Percentiles rank a stretch among this genome's conserved stretches.
Evolutionary conservation across 108 stramenopile genomes (phyloP).

Genomic region (Tribonema minus): DNA sequence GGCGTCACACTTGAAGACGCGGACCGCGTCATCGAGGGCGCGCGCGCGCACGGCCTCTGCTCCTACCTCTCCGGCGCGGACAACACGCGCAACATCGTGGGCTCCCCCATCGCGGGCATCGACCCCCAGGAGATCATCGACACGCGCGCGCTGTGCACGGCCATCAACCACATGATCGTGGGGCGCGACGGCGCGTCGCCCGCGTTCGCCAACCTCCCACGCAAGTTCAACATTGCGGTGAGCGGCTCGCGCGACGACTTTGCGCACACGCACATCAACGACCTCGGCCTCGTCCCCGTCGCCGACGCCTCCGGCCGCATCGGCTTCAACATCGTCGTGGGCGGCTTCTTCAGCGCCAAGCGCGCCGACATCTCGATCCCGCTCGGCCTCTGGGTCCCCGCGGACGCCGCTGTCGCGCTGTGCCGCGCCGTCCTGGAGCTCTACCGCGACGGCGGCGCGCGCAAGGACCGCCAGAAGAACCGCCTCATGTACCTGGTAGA

Average conservation of each 20-base stretch:
- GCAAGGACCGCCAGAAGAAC: constrained; percentile 78
- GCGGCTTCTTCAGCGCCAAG: constrained; percentile 89
- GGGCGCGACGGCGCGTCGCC: constrained; percentile 77
- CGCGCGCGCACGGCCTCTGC: constrained; percentile 62
- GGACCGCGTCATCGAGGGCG: constrained; percentile 73
- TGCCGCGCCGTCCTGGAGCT: constrained; percentile 73
- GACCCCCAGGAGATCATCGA: constrained; percentile 81
- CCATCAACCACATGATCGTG: constrained; percentile 74
- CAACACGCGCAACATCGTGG: constrained; percentile 87
- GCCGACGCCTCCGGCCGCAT: constrained; percentile 59
- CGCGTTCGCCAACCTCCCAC: constrained; percentile 74
- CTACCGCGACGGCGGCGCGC: constrained; percentile 80
- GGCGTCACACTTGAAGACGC: constrained; percentile 84
- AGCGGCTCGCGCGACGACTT: constrained; percentile 83
- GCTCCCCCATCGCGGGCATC: constrained; percentile 82
- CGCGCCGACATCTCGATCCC: constrained; percentile 72
- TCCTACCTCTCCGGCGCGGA: constrained; percentile 56
- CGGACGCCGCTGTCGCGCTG: constrained; percentile 71
- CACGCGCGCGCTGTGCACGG: constrained; percentile 70
- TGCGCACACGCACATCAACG: constrained; percentile 90
- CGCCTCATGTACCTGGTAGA: constrained; percentile 88
- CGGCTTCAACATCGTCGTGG: constrained; percentile 87
- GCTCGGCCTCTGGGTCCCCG: constrained; percentile 77
- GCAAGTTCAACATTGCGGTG: constrained; percentile 90
- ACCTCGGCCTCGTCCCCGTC: constrained; percentile 73